phyloP scores from a whole-genome alignment of 768 basidiomycete species.

The Hypholoma sublateritium region DNA sequence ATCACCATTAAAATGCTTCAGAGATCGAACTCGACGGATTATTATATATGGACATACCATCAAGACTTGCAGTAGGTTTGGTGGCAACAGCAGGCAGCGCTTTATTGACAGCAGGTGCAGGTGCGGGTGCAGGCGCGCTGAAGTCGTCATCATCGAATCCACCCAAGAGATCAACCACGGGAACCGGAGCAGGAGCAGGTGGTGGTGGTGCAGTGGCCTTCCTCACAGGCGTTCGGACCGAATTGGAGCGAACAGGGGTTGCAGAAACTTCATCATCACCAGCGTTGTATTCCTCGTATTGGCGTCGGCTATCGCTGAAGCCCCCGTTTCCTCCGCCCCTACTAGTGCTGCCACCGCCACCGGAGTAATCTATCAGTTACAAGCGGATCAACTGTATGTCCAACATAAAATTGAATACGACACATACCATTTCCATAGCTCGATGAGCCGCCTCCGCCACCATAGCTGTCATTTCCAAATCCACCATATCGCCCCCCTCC shows the following conservation, averaged over 20 bases:
- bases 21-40: background rate
- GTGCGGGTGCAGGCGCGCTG: slow-evolving; percentile 26
- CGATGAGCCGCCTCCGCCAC: slow-evolving; percentile 28
- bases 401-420: background rate
- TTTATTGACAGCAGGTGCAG: slow-evolving; percentile 44
- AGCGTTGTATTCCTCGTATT: slow-evolving; percentile 95
- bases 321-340: slow-evolving; percentile 40
- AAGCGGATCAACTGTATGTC: background rate
- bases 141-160: slow-evolving; percentile 72
- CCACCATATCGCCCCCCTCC: slow-evolving; percentile 42
- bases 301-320: slow-evolving; percentile 58
- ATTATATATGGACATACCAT: slow-evolving; percentile 33
- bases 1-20: slow-evolving; percentile 11
- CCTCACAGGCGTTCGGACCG: slow-evolving; percentile 36
- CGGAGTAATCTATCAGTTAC: slow-evolving; percentile 15
- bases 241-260: slow-evolving; percentile 29
- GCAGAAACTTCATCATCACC: slow-evolving; percentile 77
- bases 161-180: slow-evolving; percentile 73
- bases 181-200: slow-evolving; percentile 33
- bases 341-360: slow-evolving; percentile 35
- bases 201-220: slow-evolving; percentile 38
- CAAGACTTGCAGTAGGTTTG: slow-evolving; percentile 30
- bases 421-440: slow-evolving; percentile 30
- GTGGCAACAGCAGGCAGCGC: slow-evolving; percentile 50
- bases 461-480: slow-evolving; percentile 43